Base-by-base conservation (phyloP, 345 rosid genomes). In the Linum trigynum region DNA sequence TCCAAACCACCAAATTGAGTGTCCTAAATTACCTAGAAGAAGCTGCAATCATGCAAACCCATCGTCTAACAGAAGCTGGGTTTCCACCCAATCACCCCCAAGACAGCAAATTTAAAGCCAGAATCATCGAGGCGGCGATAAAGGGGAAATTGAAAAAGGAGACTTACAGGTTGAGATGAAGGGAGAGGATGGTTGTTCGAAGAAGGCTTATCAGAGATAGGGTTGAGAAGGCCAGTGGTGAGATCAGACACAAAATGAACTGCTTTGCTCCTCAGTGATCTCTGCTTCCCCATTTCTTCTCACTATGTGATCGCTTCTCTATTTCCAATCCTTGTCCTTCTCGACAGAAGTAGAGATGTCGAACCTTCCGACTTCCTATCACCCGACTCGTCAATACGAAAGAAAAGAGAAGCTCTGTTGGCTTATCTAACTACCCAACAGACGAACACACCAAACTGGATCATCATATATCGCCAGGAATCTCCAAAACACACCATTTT, bases 241-340 rank as follows among this genome's bases (percentile, higher is more conserved):
- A 92, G 82, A 85, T 88, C 96, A 82, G 97, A 74, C 64, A 94
- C 97, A 42, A 94, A 88, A 84, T 90, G 85, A 41, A 85, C 95
- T 50, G 97, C 97, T 84, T 86, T 92, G 79, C 90, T 88, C 83
- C 85, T 83, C 66, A 92, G 67, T 10, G 91, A 90, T 81, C 72
- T 80, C 64, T 82, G 88, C 65, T 79, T 83, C 14, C 85, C 86
- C 96, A 89, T 89, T 48, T 7, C 15, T 40, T 12, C 43, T 16
- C 66, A 35, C 1, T 41, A 4, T 41, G 45, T 41, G 45, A 4
- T 4, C 9, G 45, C 2, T 48, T 48, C 14, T 14, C 14, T 48
- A 5, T 48, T 12, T 2, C 14, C 3, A 48, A 3, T 9, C 53
- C 53, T 12, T 9, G 3, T 48, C 53, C 14, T 48, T 3, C 9